Percentiles rank a stretch among this genome's conserved stretches.
Conservation (phyloP, 768 basidiomycete genomes). For the Steccherinum ochraceum region DNA sequence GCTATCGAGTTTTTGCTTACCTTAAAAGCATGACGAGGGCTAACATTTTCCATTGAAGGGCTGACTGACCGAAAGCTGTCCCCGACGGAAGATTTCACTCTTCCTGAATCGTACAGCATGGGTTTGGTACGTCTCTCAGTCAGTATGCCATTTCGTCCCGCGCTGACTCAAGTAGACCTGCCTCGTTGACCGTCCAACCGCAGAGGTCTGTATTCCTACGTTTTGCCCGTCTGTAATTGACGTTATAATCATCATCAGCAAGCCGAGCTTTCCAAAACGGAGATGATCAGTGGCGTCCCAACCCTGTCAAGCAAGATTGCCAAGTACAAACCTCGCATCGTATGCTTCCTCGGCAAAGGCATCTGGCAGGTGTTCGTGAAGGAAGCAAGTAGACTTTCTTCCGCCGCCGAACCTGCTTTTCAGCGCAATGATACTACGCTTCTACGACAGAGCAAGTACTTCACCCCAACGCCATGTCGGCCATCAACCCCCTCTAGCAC, state of each 20-base stretch:
- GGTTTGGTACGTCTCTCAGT: slow-evolving; percentile 47
- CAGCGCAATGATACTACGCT: not conserved
- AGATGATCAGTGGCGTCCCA: slow-evolving; percentile 51
- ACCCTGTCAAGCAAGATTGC: slow-evolving; percentile 53
- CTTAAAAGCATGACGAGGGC: not conserved
- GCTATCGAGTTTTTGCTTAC: not conserved
- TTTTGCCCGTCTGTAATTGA: not conserved
- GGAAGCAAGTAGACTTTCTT: not conserved
- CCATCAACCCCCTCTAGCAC: not conserved
- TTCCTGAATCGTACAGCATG: slow-evolving; percentile 52
- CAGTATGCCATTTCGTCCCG: not conserved
- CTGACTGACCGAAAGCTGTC: slow-evolving; percentile 47
- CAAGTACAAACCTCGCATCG: slow-evolving; percentile 50
- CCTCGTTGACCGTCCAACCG: slow-evolving; percentile 62
- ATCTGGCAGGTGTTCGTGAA: slow-evolving; percentile 40
- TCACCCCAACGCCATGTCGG: not conserved
- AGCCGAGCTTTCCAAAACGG: slow-evolving; percentile 45
- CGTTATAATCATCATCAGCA: slow-evolving; percentile 28
- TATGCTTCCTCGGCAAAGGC: slow-evolving; percentile 74
- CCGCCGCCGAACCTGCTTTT: no score
- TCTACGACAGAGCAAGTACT: not conserved
- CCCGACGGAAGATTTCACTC: slow-evolving; percentile 53
- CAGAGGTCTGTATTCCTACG: slow-evolving; percentile 36
- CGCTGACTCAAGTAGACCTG: slow-evolving; percentile 49
- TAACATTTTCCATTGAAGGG: slow-evolving; percentile 31